Evolutionary conservation across 768 basidiomycete genomes (phyloP), one percentile per base, ranked within the genome.

Genomic region (Postia placenta): DNA sequence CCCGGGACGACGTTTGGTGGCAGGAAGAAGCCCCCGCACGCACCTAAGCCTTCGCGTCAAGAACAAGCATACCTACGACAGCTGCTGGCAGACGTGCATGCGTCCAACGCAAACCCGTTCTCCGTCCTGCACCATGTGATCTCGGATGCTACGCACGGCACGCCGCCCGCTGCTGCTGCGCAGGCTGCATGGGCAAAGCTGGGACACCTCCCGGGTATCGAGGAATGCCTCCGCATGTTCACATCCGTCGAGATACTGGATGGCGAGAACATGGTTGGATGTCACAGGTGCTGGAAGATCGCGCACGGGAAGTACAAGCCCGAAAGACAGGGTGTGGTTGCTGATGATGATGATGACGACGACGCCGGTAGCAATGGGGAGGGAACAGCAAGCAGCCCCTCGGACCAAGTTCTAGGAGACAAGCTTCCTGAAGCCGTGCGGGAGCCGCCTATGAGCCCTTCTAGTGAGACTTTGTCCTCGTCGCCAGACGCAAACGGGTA

Each of bases 181-280:
- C 63, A 66, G 39, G 51, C 69, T 39, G 66, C 68, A 52, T 74
- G 76, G 65, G 61, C 78, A 47, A 74, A 73, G 52, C 62, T 67
- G 19, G 72, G 69, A 20, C 74, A 76, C 37, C 68, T 82, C 11
- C 73, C 77, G 5, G 78, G 82, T 0, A 70, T 85, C 23, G 87
- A 89, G 58, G 91, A 93, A 49, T 91, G 88, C 54, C 66, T 95
- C 51, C 74, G 82, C 54, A 74, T 87, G 70, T 98, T 98, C 67
- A 96, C 93, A 0, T 76, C 85, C 3, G 93, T 96, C n/a, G 94
- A 98, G 59, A 79, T 90, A 5, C 69, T 98, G 27, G 89, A 96
- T 56, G 92, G 91, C 0, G 94, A 96, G 58, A 96, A 98, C 58
- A 86, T 84, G 70, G 93, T 96, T 46, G 92, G 92, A 0, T 98